Evolutionary conservation across 2,329 filamentous ascomycete species (phyloP).

Genomic region (Fusarium concolor): DNA sequence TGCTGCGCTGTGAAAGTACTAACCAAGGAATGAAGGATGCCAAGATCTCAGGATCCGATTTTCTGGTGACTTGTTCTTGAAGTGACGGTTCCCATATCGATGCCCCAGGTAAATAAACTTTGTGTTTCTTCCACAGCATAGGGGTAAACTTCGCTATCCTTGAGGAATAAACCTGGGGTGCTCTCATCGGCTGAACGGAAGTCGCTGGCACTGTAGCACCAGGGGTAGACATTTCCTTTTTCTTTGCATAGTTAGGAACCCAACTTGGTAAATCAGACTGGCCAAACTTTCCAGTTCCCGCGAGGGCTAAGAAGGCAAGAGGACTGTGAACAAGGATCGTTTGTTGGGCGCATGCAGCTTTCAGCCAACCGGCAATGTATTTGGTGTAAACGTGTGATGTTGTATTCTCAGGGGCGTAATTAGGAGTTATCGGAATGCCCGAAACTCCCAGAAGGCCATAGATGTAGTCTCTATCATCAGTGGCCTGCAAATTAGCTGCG

Average conservation of each 20-base stretch:
- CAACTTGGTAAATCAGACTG: constrained; percentile 7
- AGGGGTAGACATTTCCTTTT: background rate
- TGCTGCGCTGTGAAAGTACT: constrained; percentile 8
- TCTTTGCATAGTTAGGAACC: constrained; percentile 1
- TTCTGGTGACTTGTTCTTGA: background rate
- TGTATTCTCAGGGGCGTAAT: constrained; percentile 6
- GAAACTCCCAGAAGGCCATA: constrained; percentile 14
- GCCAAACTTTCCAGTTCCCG: background rate
- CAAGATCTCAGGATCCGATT: background rate
- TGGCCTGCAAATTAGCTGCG: constrained; percentile 8
- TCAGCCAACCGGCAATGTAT: constrained; percentile 6
- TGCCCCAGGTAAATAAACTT: background rate
- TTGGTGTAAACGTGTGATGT: constrained; percentile 9
- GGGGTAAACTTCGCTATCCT: background rate
- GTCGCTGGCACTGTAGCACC: background rate
- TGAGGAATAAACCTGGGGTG: background rate
- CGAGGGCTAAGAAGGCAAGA: constrained; percentile 9
- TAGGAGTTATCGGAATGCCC: constrained; percentile 2
- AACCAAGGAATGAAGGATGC: constrained; percentile 11
- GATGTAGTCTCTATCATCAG: constrained; percentile 4
- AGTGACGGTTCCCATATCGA: background rate
- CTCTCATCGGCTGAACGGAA: background rate
- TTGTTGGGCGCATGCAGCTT: background rate
- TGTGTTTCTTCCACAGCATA: constrained; percentile 1
- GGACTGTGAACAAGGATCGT: constrained; percentile 1